phyloP scores from a whole-genome alignment of 768 basidiomycete genomes.

The Kwoniella sp. region DNA sequence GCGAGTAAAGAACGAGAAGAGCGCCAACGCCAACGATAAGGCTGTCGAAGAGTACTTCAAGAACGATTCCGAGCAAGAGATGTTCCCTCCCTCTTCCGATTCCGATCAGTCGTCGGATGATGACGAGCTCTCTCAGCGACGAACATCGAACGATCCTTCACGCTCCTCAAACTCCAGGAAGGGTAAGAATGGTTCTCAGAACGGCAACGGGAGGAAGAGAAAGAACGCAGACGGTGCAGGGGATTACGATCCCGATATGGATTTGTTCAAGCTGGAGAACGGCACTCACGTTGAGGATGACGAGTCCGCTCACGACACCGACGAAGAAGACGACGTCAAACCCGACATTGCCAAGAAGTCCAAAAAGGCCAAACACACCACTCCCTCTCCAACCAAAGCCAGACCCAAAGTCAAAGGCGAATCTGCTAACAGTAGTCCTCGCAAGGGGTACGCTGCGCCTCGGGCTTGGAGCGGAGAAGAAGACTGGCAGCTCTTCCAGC shows the following conservation, averaged over 20 bases:
- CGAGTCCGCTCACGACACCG: too few species aligned
- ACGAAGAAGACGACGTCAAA: background rate
- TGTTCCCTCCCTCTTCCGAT: background rate
- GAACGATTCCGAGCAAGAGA: background rate
- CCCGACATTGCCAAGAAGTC: background rate
- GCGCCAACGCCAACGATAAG: background rate
- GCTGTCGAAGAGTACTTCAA: slow-evolving; percentile 1
- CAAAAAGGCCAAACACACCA: background rate
- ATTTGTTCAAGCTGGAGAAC: background rate
- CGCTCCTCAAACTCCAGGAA: too few species aligned
- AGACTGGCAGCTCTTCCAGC: slow-evolving; percentile 21
- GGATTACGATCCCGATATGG: background rate
- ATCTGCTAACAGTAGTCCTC: background rate
- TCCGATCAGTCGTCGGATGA: background rate
- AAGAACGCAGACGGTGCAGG: background rate
- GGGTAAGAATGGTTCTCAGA: background rate
- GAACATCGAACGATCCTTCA: too few species aligned
- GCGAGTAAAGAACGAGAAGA: background rate
- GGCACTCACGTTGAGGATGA: background rate
- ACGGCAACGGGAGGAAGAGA: background rate
- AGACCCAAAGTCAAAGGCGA: background rate
- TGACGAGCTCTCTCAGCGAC: too few species aligned
- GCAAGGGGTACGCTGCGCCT: background rate
- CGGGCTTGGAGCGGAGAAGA: slow-evolving; percentile 18
- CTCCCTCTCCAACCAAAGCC: background rate